These are phyloP conservation scores for Cyclanthera cordifolia DNA, from an alignment of 306 rosid species.

Conservation along the genomic window DNA sequence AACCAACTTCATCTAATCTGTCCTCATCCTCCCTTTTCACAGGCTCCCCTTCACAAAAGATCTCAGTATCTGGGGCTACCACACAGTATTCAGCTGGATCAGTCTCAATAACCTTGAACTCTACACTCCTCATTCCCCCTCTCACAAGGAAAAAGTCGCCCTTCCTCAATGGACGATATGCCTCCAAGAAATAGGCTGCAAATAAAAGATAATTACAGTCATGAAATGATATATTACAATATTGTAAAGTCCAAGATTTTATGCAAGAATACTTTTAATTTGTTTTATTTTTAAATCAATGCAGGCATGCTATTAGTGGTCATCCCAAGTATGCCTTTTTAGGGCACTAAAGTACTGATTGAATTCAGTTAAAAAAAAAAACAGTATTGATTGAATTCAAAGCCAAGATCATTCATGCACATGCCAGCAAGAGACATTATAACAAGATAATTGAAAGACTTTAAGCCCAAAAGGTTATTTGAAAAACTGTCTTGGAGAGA, in stretches of 20 bases:
- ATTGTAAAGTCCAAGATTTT: not conserved
- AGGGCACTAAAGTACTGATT: not conserved
- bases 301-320: not conserved
- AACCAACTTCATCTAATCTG: conserved; percentile 89
- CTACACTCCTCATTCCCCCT: conserved; percentile 99
- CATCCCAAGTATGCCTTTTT: not conserved
- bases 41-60: conserved; percentile 91
- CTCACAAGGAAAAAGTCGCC: conserved; percentile 90
- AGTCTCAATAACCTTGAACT: conserved; percentile 91
- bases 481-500: no score
- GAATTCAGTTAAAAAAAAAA: no score
- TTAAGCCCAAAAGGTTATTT: no score
- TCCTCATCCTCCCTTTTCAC: conserved; percentile 89
- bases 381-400: not conserved
- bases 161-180: conserved; percentile 87
- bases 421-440: not conserved
- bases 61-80: conserved; percentile 97
- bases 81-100: conserved; percentile 91
- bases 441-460: not conserved
- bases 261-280: not conserved
- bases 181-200: conserved; percentile 90
- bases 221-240: not conserved
- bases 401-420: conserved; percentile 8
- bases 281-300: no score
- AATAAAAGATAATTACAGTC: conserved; percentile 5